Evolutionary conservation across 2,329 filamentous ascomycete genomes (phyloP).

Genomic region (Neodidymelliopsis sp.): DNA sequence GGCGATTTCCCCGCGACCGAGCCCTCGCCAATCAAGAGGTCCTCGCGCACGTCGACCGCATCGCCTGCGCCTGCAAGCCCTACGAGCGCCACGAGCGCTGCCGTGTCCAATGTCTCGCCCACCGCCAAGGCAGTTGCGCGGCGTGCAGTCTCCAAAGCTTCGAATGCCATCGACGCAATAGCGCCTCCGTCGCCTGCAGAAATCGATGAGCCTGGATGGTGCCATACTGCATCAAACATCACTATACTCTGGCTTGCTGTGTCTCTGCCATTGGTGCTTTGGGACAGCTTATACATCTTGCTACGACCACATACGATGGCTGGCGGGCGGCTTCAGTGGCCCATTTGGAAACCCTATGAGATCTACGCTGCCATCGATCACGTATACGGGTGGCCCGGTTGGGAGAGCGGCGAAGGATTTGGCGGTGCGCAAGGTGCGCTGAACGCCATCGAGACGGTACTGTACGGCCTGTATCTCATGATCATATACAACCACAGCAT

Average conservation of each 20-base stretch:
- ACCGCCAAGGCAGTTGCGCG: slow-evolving; percentile 28
- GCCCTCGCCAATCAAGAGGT: slow-evolving; percentile 47
- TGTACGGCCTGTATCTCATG: slow-evolving; percentile 70
- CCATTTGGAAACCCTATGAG: slow-evolving; percentile 78
- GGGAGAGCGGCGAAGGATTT: slow-evolving; percentile 72
- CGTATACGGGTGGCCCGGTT: slow-evolving; percentile 81
- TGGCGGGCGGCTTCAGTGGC: slow-evolving; percentile 74
- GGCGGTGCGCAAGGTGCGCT: slow-evolving; percentile 75
- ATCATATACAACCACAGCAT: slow-evolving; percentile 56
- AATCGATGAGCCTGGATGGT: slow-evolving; percentile 52
- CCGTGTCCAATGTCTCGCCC: slow-evolving; percentile 18
- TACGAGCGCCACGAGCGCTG: slow-evolving; percentile 20
- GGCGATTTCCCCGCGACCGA: slow-evolving; percentile 47
- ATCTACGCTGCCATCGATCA: slow-evolving; percentile 83
- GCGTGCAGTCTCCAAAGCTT: slow-evolving; percentile 32
- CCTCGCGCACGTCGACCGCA: slow-evolving; percentile 43
- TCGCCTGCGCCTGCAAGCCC: slow-evolving; percentile 39
- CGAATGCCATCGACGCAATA: slow-evolving; percentile 25
- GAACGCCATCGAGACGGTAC: slow-evolving; percentile 72
- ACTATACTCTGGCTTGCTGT: slow-evolving; percentile 75
- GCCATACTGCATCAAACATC: slow-evolving; percentile 66
- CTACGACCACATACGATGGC: slow-evolving; percentile 83
- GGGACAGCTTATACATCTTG: slow-evolving; percentile 83
- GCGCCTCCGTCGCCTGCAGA: slow-evolving; percentile 32
- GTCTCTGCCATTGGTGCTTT: slow-evolving; percentile 79